Conservation (phyloP, 1,284 basidiomycete genomes). For the Limonomyces culmigenus region DNA sequence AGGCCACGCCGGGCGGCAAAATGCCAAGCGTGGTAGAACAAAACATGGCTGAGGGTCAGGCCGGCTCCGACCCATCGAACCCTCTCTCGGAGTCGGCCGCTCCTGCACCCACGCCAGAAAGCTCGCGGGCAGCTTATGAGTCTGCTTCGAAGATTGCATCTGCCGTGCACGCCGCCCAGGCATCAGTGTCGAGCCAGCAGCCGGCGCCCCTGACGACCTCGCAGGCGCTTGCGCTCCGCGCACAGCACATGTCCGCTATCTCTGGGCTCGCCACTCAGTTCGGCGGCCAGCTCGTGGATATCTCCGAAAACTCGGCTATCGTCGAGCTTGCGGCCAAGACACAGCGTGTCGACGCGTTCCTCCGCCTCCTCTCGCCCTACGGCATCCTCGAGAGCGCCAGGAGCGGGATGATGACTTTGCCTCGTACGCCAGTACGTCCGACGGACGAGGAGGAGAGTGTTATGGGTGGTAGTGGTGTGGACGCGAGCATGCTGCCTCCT, state of each 20-base stretch:
- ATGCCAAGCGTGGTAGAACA: too few species aligned
- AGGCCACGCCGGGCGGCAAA: too few species aligned
- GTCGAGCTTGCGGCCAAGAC: slow-evolving; percentile 94
- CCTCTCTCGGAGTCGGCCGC: too few species aligned
- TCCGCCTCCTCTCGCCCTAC: slow-evolving; percentile 85
- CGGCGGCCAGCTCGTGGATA: slow-evolving; percentile 85
- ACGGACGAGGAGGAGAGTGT: slow-evolving; percentile 33
- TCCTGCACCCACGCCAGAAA: too few species aligned
- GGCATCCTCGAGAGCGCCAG: slow-evolving; percentile 88
- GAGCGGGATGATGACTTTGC: slow-evolving; percentile 94
- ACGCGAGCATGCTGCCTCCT: slow-evolving; percentile 80
- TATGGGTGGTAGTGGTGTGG: slow-evolving; percentile 41
- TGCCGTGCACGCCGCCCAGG: slow-evolving; percentile 12
- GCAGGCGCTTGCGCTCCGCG: slow-evolving; percentile 59
- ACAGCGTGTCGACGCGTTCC: slow-evolving; percentile 81
- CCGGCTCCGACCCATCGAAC: too few species aligned
- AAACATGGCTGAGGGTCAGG: too few species aligned
- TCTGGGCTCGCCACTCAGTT: slow-evolving; percentile 80
- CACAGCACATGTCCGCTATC: slow-evolving; percentile 80
- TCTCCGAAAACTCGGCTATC: slow-evolving; percentile 87
- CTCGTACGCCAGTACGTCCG: slow-evolving; percentile 71
- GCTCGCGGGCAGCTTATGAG: too few species aligned
- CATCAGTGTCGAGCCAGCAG: slow-evolving; percentile 9
- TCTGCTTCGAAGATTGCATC: slow-evolving; percentile 22
- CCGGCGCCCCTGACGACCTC: slow-evolving; percentile 12